phyloP scores from a whole-genome alignment of 352 stramenopile species.

The Phytophthora pseudosyringae region DNA sequence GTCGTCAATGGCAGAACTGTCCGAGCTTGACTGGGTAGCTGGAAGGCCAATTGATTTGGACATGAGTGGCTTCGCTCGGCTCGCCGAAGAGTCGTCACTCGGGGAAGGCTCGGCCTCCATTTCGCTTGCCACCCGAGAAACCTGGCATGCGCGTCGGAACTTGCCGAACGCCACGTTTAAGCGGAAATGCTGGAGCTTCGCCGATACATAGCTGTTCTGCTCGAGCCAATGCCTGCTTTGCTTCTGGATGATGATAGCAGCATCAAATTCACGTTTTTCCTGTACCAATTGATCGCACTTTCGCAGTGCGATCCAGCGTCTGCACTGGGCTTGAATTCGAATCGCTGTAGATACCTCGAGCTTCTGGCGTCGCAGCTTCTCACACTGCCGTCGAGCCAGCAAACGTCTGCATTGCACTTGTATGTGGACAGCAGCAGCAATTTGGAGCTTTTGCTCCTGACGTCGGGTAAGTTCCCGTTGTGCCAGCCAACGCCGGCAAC shows the following conservation, averaged over 20 bases:
- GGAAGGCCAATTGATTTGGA: slow-evolving; percentile 9
- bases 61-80: slow-evolving; percentile 12
- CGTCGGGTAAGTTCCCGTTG: slow-evolving; percentile 11
- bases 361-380: slow-evolving; percentile 12
- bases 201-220: slow-evolving; percentile 20
- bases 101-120: slow-evolving; percentile 43
- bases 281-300: slow-evolving; percentile 24
- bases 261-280: slow-evolving; percentile 26
- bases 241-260: slow-evolving; percentile 33
- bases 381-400: slow-evolving; percentile 10
- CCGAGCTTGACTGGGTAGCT: slow-evolving; percentile 33
- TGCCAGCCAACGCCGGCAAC: slow-evolving; percentile 23
- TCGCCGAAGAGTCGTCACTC: slow-evolving; percentile 29
- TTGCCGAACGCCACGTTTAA: slow-evolving; percentile 41
- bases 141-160: slow-evolving; percentile 37
- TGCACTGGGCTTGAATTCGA: slow-evolving; percentile 43
- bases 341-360: slow-evolving; percentile 22
- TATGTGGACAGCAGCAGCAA: slow-evolving; percentile 19
- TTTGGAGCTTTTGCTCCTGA: slow-evolving; percentile 11
- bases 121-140: slow-evolving; percentile 25
- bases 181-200: slow-evolving; percentile 42
- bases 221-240: slow-evolving; percentile 34
- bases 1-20: slow-evolving; percentile 37
- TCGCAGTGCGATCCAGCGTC: slow-evolving; percentile 30
- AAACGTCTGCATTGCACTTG: slow-evolving; percentile 24